Percentiles rank a stretch among this genome's conserved stretches.
phyloP scores from a whole-genome alignment of 2,329 filamentous ascomycete genomes.

The Coniochaeta sp. region DNA sequence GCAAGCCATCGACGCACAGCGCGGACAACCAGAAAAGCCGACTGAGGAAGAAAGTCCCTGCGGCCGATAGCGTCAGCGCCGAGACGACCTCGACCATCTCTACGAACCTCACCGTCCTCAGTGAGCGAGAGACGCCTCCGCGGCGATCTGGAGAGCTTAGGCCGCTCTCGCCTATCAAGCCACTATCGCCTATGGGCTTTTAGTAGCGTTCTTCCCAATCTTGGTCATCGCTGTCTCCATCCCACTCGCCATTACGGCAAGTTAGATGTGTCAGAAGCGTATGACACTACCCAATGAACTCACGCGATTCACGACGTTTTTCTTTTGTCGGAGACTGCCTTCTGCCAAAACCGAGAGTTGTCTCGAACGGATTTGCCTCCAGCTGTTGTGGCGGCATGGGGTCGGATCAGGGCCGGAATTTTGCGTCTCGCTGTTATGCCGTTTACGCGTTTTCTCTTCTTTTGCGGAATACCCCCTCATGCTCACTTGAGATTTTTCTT shows the following conservation, averaged over 20 bases:
- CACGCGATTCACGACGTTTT: conserved; percentile 7
- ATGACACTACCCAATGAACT: conserved; percentile 3
- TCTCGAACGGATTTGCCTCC: not conserved
- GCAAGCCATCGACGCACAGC: conserved; percentile 36
- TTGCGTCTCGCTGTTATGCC: not conserved
- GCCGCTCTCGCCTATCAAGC: conserved; percentile 58
- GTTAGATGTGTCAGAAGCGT: not conserved
- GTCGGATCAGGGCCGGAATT: not conserved
- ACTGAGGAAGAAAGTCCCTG: conserved; percentile 34
- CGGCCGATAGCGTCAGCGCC: conserved; percentile 33
- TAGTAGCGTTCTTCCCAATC: conserved; percentile 15
- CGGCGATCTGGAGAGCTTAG: conserved; percentile 36
- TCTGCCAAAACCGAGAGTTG: not conserved
- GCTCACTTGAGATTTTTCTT: not conserved
- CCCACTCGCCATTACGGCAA: not conserved
- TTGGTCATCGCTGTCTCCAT: not conserved
- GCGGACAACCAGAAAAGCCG: conserved; percentile 23
- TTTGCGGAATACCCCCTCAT: not conserved
- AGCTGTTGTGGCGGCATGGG: not conserved
- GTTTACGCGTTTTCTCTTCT: not conserved
- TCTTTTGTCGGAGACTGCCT: not conserved
- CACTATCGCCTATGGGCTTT: conserved; percentile 55
- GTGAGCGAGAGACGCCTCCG: conserved; percentile 28
- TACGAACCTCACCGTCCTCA: conserved; percentile 37
- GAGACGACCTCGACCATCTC: conserved; percentile 35